phyloP scores from a whole-genome alignment of 2,329 filamentous ascomycete genomes.

The Trichoderma sp. region DNA sequence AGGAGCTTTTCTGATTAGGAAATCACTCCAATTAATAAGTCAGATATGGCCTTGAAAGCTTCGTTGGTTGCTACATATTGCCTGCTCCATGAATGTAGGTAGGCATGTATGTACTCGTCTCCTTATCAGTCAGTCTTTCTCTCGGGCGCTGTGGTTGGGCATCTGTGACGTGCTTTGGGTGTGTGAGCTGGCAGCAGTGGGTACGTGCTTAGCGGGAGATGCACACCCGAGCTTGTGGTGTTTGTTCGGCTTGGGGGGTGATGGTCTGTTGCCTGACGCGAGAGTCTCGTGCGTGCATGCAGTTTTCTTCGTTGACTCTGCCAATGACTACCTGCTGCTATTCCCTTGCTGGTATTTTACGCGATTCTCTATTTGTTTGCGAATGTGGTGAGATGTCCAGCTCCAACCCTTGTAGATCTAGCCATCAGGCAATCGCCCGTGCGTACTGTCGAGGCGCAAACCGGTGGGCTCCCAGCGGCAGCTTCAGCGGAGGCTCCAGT shows the following conservation, averaged over 20 bases:
- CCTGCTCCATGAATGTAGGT: too few species aligned
- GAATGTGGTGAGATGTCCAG: not conserved
- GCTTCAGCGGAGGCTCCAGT: conserved; percentile 18
- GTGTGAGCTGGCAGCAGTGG: conserved; percentile 23
- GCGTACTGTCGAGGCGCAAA: conserved; percentile 20
- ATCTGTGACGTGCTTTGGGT: conserved; percentile 25
- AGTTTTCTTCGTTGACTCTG: not conserved
- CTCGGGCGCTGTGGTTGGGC: conserved; percentile 22
- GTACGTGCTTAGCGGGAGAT: conserved; percentile 11
- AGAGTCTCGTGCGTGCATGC: not conserved
- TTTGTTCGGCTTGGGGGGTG: not conserved
- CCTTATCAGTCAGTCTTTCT: not conserved
- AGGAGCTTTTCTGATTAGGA: too few species aligned
- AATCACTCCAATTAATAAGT: too few species aligned
- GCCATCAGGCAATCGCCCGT: not conserved
- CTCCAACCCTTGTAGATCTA: not conserved
- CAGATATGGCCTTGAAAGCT: too few species aligned
- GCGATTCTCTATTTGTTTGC: not conserved
- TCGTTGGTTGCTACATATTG: too few species aligned
- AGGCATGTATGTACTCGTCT: not conserved
- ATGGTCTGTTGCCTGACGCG: conserved; percentile 4
- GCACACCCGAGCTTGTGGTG: not conserved
- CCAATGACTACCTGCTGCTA: not conserved
- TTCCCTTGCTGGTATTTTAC: not conserved
- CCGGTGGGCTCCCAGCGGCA: conserved; percentile 13